Percentiles rank a stretch among this genome's conserved stretches.
These are phyloP conservation scores for Umbelopsis ramanniana DNA, from an alignment of 192 early-diverging fungal species.

Conservation along the genomic window DNA sequence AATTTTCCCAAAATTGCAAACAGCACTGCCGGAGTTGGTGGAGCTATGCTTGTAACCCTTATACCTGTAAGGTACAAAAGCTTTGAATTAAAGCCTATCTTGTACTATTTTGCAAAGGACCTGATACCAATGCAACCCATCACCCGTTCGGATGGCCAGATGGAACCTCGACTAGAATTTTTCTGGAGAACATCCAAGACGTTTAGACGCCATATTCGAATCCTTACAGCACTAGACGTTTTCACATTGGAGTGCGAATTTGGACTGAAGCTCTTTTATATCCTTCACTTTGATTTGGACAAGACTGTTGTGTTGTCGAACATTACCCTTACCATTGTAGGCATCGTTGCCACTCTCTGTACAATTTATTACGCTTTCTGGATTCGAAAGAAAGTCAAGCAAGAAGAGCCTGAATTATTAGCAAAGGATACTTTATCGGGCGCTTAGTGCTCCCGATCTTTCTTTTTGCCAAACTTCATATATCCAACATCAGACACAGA, in stretches of 20 bases:
- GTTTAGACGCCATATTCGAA: constrained; percentile 40
- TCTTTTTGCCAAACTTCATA: no score
- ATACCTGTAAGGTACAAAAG: constrained; percentile 43
- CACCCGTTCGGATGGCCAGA: constrained; percentile 15
- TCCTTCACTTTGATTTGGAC: constrained; percentile 37
- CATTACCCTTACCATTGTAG: constrained; percentile 32
- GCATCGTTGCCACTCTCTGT: constrained; percentile 27
- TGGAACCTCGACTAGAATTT: constrained; percentile 33
- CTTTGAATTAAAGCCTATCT: constrained; percentile 44
- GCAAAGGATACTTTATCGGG: constrained; percentile 3
- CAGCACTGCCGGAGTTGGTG: constrained; percentile 40
- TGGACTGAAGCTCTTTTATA: constrained; percentile 40
- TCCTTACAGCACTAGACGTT: constrained; percentile 40
- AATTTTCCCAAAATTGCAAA: not conserved
- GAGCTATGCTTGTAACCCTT: constrained; percentile 43
- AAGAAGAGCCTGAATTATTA: constrained; percentile 32
- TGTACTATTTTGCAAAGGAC: constrained; percentile 42
- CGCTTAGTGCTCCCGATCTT: no score
- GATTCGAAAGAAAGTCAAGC: constrained; percentile 26
- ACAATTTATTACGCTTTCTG: constrained; percentile 30
- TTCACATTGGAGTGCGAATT: constrained; percentile 37
- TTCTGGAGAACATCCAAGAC: constrained; percentile 43
- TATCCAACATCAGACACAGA: no score
- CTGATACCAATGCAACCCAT: constrained; percentile 36
- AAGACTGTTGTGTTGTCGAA: constrained; percentile 35